Evolutionary conservation across 1,284 basidiomycete genomes (phyloP).

Genomic region (Apiotrichum akiyoshidainum): DNA sequence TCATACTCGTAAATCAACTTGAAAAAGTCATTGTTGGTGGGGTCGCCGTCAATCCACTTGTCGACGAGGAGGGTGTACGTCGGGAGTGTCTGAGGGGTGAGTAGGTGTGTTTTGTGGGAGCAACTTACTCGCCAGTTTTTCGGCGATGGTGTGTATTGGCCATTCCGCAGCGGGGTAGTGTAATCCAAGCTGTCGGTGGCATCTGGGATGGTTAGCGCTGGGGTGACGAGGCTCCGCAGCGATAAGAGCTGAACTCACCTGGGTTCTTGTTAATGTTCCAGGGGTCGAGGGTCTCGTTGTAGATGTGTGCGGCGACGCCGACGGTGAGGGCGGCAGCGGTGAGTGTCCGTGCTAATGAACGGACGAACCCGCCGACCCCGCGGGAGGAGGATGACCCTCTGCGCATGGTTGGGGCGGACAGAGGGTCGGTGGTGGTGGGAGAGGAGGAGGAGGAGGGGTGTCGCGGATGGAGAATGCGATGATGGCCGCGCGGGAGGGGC

Average conservation of each 20-base stretch:
- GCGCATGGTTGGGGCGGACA: constrained; percentile 2
- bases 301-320: constrained; percentile 45
- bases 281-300: constrained; percentile 67
- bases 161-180: constrained; percentile 49
- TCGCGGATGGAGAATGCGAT: neutral
- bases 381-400: constrained; percentile 6
- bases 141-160: constrained; percentile 70
- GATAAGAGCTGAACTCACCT: constrained; percentile 32
- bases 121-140: constrained; percentile 69
- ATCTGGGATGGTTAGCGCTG: constrained; percentile 52
- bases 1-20: constrained; percentile 74
- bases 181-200: constrained; percentile 65
- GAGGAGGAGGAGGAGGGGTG: neutral
- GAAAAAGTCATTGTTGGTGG: constrained; percentile 84
- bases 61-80: constrained; percentile 81
- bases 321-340: constrained; percentile 8
- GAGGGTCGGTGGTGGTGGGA: neutral
- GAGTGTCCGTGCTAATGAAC: constrained; percentile 1
- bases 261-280: constrained; percentile 84
- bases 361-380: neutral
- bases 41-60: constrained; percentile 89
- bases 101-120: constrained; percentile 29
- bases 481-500: too few relatives aligned
- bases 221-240: neutral
- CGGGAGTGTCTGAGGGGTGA: constrained; percentile 57